These are phyloP conservation scores for Fusarium tupiense DNA, from an alignment of 2,329 filamentous ascomycete species.

Conservation along the genomic window DNA sequence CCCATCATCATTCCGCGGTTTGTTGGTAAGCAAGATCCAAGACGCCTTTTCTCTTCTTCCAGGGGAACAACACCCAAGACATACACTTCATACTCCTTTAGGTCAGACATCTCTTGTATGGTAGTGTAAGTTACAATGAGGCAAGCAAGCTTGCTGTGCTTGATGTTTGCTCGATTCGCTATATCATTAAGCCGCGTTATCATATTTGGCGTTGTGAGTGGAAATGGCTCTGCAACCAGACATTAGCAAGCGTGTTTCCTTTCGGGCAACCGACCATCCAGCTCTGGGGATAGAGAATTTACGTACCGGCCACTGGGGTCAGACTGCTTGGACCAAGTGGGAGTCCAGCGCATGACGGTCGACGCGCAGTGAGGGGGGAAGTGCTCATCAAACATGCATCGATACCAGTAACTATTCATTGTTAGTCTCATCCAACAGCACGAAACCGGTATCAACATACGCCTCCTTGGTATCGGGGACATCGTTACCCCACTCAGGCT, in stretches of 20 bases:
- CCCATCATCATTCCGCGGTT: constrained; percentile 30
- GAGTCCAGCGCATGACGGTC: constrained; percentile 96
- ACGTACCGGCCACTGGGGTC: constrained; percentile 89
- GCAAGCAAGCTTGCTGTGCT: constrained; percentile 19
- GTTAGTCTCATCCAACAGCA: constrained; percentile 38
- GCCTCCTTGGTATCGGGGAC: constrained; percentile 97
- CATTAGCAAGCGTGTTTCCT: constrained; percentile 23
- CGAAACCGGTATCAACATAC: constrained; percentile 56
- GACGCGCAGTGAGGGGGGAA: constrained; percentile 91
- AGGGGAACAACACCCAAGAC: constrained; percentile 64
- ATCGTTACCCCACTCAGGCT: constrained; percentile 93
- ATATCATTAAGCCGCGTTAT: constrained; percentile 54
- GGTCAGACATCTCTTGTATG: constrained; percentile 20
- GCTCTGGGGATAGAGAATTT: background rate
- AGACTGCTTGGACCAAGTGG: constrained; percentile 95
- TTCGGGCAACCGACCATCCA: background rate
- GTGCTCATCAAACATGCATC: constrained; percentile 98
- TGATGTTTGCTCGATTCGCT: constrained; percentile 25
- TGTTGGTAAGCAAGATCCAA: constrained; percentile 31
- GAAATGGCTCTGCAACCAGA: constrained; percentile 71
- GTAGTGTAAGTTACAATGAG: constrained; percentile 39
- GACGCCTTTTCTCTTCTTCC: constrained; percentile 40
- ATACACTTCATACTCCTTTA: constrained; percentile 34
- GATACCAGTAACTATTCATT: constrained; percentile 85
- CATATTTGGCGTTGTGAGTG: constrained; percentile 80